phyloP scores from a whole-genome alignment of 495 filamentous ascomycete species.

The Tuber magnatum region DNA sequence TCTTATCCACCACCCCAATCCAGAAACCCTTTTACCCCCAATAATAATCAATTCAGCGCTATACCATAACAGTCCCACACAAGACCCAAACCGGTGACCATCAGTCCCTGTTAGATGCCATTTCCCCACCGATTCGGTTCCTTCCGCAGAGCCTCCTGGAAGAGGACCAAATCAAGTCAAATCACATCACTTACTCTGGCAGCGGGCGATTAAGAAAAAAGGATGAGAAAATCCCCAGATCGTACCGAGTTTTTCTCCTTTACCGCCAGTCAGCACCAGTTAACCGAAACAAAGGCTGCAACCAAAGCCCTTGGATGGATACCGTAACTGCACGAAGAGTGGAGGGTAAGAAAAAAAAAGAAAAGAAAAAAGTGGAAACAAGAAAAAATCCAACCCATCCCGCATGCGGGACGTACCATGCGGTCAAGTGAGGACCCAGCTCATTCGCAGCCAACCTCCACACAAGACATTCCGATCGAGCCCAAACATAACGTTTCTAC shows the following conservation, averaged over 20 bases:
- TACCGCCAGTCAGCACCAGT: background rate
- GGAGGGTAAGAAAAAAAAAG: background rate
- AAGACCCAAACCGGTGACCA: constrained; percentile 22
- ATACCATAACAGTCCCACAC: background rate
- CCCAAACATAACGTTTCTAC: background rate
- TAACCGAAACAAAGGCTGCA: background rate
- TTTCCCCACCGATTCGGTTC: constrained; percentile 33
- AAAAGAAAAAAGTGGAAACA: background rate
- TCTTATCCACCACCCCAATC: background rate
- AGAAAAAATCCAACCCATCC: background rate
- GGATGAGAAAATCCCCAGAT: background rate
- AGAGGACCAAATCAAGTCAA: background rate
- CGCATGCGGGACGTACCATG: background rate
- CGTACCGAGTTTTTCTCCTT: background rate
- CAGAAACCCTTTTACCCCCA: background rate
- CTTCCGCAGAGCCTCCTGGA: constrained; percentile 30
- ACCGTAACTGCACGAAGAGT: background rate
- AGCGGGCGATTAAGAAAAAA: background rate
- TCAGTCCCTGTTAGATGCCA: constrained; percentile 19
- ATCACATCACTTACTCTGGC: background rate
- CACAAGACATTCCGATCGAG: background rate
- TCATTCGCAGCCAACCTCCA: background rate
- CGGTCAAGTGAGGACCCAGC: background rate
- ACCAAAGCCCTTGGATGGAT: background rate
- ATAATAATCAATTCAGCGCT: background rate